phyloP scores from a whole-genome alignment of 805 yeast species.

The Candida ortonii region DNA sequence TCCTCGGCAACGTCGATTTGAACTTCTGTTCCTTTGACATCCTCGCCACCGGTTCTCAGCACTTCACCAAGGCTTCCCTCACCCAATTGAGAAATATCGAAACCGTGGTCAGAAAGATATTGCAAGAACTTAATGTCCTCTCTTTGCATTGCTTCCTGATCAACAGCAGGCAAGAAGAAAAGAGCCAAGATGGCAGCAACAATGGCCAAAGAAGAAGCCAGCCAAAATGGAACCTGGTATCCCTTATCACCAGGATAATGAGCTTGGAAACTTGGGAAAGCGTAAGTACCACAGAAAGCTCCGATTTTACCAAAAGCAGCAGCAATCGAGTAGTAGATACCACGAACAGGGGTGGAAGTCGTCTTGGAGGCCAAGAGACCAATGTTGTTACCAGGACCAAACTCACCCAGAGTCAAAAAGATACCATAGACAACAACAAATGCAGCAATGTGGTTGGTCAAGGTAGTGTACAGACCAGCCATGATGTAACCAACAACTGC shows the following conservation, averaged over 20 bases:
- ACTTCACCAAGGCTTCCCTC: constrained; percentile 29
- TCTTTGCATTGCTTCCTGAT: constrained; percentile 74
- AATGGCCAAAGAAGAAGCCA: constrained; percentile 73
- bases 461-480: constrained; percentile 63
- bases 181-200: constrained; percentile 67
- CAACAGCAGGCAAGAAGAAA: constrained; percentile 74
- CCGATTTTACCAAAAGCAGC: constrained; percentile 93
- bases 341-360: constrained; percentile 82
- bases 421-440: constrained; percentile 88
- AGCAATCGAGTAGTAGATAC: constrained; percentile 85
- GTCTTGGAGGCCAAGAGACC: constrained; percentile 87
- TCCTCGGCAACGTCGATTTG: constrained; percentile 10
- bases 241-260: constrained; percentile 61
- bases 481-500: constrained; percentile 78
- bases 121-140: constrained; percentile 74
- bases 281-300: constrained; percentile 87
- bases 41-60: no score
- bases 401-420: constrained; percentile 83
- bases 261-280: constrained; percentile 75
- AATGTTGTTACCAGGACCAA: constrained; percentile 91
- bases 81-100: constrained; percentile 61
- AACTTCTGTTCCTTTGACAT: constrained; percentile 10
- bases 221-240: constrained; percentile 74
- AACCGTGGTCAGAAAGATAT: constrained; percentile 67
- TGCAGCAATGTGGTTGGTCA: constrained; percentile 64